These are phyloP conservation scores for Bonia amplexicaulis DNA, from an alignment of 176 grass and related monocot species.

Conservation along the genomic window DNA sequence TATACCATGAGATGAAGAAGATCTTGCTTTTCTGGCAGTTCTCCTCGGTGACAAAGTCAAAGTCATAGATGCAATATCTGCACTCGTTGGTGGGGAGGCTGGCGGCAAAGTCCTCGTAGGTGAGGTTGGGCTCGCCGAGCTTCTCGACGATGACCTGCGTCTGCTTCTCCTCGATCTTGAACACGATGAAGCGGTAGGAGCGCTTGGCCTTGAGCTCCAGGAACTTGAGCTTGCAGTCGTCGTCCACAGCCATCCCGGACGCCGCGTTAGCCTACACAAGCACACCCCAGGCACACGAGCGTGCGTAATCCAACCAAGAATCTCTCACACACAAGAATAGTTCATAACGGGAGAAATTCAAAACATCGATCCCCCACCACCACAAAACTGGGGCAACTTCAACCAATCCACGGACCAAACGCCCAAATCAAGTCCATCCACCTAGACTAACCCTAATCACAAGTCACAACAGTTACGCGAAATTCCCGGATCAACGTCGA, in stretches of 20 bases:
- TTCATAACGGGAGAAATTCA: background rate
- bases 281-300: background rate
- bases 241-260: slow-evolving; percentile 49
- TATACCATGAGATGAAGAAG: slow-evolving; percentile 64
- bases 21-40: slow-evolving; percentile 99
- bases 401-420: background rate
- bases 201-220: slow-evolving; percentile 38
- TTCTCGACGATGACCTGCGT: slow-evolving; percentile 49
- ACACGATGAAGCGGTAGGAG: slow-evolving; percentile 39
- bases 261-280: slow-evolving; percentile 37
- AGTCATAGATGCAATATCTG: slow-evolving; percentile 46
- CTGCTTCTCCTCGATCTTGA: slow-evolving; percentile 45
- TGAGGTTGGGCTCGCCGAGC: slow-evolving; percentile 25
- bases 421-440: background rate
- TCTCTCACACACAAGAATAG: background rate
- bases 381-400: background rate
- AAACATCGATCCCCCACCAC: background rate
- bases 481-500: slow-evolving; percentile 10
- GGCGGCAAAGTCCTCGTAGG: slow-evolving; percentile 26
- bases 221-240: slow-evolving; percentile 47
- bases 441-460: slow-evolving; percentile 14
- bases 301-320: background rate
- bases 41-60: slow-evolving; percentile 68
- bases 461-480: background rate
- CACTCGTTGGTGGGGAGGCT: slow-evolving; percentile 34